Evolutionary conservation across 169 alveolate genomes (phyloP).

Genomic region (Eimeria zaria): DNA sequence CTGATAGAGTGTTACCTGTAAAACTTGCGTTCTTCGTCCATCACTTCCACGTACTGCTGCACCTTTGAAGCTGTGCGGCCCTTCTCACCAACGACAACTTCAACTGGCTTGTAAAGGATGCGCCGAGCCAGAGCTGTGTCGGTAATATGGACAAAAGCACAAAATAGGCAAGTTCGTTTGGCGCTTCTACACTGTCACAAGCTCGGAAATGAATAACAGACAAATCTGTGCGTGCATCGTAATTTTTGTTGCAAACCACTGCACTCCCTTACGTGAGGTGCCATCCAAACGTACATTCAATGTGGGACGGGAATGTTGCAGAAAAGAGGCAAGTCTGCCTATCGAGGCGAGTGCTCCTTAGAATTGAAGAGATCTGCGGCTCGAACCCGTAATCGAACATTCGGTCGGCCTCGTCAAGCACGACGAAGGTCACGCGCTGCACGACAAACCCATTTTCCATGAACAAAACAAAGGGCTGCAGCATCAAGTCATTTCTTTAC

Average conservation of each 20-base stretch:
- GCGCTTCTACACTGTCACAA: not conserved
- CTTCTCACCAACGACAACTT: slow-evolving; percentile 94
- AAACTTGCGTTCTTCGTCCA: slow-evolving; percentile 89
- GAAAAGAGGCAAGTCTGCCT: slow-evolving; percentile 98
- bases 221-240: not conserved
- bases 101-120: slow-evolving; percentile 97
- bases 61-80: slow-evolving; percentile 91
- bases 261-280: not conserved
- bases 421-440: slow-evolving; percentile 96
- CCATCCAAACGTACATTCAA: slow-evolving; percentile 90
- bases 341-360: slow-evolving; percentile 90
- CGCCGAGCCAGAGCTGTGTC: slow-evolving; percentile 95
- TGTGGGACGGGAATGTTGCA: slow-evolving; percentile 99
- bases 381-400: slow-evolving; percentile 90
- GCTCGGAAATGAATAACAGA: not conserved
- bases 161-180: not conserved
- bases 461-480: not conserved
- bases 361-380: slow-evolving; percentile 97
- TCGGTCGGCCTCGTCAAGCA: slow-evolving; percentile 86
- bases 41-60: slow-evolving; percentile 91
- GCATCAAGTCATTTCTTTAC: not conserved
- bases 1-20: slow-evolving; percentile 47
- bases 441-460: slow-evolving; percentile 85
- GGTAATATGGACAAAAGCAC: not conserved
- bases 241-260: not conserved